These are phyloP conservation scores for Trebouxia gelatinosa DNA, from an alignment of 163 green algal genomes.

Conservation along the genomic window DNA sequence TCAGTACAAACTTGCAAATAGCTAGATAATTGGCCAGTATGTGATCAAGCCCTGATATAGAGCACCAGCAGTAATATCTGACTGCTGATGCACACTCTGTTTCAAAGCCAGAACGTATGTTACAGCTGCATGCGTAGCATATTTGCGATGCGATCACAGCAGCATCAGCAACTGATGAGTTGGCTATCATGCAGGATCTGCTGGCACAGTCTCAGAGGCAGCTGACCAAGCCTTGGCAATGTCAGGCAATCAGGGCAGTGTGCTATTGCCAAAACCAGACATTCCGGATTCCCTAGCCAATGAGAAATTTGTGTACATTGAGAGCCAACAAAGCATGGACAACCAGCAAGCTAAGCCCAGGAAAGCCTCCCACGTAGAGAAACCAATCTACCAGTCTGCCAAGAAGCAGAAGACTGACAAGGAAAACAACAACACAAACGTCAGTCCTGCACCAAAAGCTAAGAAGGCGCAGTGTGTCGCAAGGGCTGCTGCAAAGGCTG, in stretches of 20 bases:
- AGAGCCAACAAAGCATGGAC: slow-evolving; percentile 2
- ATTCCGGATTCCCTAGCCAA: not conserved
- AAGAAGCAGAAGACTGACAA: slow-evolving; percentile 32
- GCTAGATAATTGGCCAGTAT: not conserved
- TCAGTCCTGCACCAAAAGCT: not conserved
- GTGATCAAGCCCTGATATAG: not conserved
- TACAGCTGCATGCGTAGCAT: not conserved
- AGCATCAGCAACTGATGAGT: not conserved
- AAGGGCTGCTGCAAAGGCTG: not conserved
- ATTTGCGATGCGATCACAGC: not conserved
- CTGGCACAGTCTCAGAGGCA: not conserved
- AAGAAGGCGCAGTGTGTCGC: slow-evolving; percentile 2
- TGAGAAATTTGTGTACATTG: not conserved
- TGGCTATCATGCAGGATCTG: not conserved
- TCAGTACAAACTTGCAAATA: not conserved
- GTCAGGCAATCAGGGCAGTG: not conserved
- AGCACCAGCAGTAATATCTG: not conserved
- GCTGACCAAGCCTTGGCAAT: not conserved
- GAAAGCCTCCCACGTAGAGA: slow-evolving; percentile 55
- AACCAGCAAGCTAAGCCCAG: slow-evolving; percentile 33
- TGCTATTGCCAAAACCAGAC: not conserved
- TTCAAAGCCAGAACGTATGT: not conserved
- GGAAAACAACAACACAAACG: not conserved
- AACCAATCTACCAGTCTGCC: slow-evolving; percentile 49
- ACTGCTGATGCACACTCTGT: not conserved